These are phyloP conservation scores for Amaranthus palmeri DNA, from an alignment of 148 eudicot species.

Conservation along the genomic window DNA sequence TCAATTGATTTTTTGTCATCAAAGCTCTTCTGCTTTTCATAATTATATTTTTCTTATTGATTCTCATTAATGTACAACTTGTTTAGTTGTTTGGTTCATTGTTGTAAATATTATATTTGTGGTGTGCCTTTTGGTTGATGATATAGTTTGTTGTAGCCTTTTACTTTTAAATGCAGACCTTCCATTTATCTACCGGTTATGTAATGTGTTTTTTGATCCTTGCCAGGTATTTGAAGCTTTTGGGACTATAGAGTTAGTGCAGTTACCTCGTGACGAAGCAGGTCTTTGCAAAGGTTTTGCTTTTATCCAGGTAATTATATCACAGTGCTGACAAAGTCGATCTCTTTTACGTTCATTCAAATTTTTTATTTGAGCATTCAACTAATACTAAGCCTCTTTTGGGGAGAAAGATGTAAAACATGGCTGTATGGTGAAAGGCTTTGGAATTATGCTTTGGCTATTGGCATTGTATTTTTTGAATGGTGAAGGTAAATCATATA, in stretches of 20 bases:
- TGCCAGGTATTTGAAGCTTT: conserved; percentile 86
- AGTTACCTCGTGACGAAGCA: conserved; percentile 71
- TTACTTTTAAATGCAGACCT: neutral
- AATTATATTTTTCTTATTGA: no score
- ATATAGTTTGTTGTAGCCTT: neutral
- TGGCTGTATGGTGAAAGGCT: neutral
- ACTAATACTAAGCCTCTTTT: neutral
- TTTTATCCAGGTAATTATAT: conserved; percentile 68
- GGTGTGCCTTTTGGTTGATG: neutral
- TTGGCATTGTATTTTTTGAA: no score
- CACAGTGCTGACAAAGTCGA: neutral
- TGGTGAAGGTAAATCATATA: no score
- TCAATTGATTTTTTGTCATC: no score
- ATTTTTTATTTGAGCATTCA: neutral
- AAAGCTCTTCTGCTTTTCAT: neutral
- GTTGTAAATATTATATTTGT: neutral
- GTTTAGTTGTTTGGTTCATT: no score
- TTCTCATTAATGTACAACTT: no score
- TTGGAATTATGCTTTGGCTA: no score
- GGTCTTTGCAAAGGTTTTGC: conserved; percentile 90
- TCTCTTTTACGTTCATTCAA: neutral
- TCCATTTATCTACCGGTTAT: neutral
- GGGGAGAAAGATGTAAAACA: neutral
- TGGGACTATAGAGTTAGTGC: conserved; percentile 87
- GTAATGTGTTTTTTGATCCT: neutral